Percentiles rank a stretch among this genome's conserved stretches.
phyloP scores from a whole-genome alignment of 1,139 yeast species.

The Lodderomyces pseudojiufengensis region DNA sequence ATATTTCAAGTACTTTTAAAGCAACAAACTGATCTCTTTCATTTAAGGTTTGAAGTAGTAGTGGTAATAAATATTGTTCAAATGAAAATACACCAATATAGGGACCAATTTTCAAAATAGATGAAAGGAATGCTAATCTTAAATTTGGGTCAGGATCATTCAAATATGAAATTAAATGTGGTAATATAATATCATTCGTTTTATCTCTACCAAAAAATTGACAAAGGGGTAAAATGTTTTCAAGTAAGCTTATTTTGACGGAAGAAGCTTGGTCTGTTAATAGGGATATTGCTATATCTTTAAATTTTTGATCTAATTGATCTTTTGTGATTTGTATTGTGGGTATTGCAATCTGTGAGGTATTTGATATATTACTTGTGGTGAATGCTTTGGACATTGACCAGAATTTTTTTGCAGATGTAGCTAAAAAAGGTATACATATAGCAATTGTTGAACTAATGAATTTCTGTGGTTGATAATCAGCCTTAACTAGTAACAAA shows the following conservation, averaged over 20 bases:
- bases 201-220: constrained; percentile 81
- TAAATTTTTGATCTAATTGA: constrained; percentile 46
- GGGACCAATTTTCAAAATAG: constrained; percentile 76
- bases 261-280: constrained; percentile 65
- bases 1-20: constrained; percentile 66
- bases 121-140: constrained; percentile 65
- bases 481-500: constrained; percentile 27
- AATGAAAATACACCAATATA: constrained; percentile 77
- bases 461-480: constrained; percentile 17
- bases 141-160: constrained; percentile 73
- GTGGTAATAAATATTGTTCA: constrained; percentile 84
- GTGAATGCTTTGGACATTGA: constrained; percentile 61
- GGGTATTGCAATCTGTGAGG: constrained; percentile 19
- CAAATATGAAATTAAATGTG: constrained; percentile 86
- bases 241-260: constrained; percentile 68
- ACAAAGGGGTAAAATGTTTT: constrained; percentile 71
- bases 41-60: constrained; percentile 73
- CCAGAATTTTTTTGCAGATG: constrained; percentile 59
- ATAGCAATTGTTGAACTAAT: constrained; percentile 47
- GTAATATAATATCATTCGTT: constrained; percentile 81
- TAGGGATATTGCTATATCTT: constrained; percentile 58
- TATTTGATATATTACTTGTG: constrained; percentile 7
- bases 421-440: constrained; percentile 68
- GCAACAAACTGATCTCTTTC: constrained; percentile 86
- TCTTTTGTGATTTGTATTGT: constrained; percentile 24